phyloP scores from a whole-genome alignment of 768 basidiomycete species.

The Amanita pseudoporphyria region DNA sequence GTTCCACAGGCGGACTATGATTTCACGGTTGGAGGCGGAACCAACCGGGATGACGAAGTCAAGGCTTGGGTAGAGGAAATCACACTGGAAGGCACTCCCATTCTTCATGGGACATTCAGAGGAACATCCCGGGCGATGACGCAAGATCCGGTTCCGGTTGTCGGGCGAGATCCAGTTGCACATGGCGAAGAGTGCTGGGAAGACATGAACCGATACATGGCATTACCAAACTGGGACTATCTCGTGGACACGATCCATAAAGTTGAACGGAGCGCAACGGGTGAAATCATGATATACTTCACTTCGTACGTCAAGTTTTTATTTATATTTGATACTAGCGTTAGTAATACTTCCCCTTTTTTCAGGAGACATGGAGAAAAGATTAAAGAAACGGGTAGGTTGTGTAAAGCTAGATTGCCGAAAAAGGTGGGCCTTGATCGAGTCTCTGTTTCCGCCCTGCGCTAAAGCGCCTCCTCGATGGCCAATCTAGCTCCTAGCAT shows the following conservation, averaged over 20 bases:
- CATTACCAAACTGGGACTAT: conserved; percentile 1
- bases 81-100: background rate
- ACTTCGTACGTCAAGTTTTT: background rate
- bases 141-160: background rate
- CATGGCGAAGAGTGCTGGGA: background rate
- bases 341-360: background rate
- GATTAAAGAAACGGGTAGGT: background rate
- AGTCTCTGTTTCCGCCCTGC: background rate
- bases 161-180: background rate
- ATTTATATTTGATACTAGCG: background rate
- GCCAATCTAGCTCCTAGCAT: background rate
- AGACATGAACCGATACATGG: conserved; percentile 4
- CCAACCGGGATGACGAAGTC: background rate
- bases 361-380: conserved; percentile 4
- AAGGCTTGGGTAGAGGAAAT: background rate
- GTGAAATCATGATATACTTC: conserved; percentile 4
- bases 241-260: conserved; percentile 2
- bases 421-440: background rate
- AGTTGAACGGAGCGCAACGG: background rate
- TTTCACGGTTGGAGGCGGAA: background rate
- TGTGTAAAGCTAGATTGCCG: conserved; percentile 1
- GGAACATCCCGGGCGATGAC: background rate
- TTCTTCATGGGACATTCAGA: background rate
- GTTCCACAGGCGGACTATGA: conserved; percentile 1
- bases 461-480: background rate